Evolutionary conservation across 352 stramenopile genomes (phyloP), one percentile per base, ranked within the genome.

Genomic region (Thalassiosira mediterranea): DNA sequence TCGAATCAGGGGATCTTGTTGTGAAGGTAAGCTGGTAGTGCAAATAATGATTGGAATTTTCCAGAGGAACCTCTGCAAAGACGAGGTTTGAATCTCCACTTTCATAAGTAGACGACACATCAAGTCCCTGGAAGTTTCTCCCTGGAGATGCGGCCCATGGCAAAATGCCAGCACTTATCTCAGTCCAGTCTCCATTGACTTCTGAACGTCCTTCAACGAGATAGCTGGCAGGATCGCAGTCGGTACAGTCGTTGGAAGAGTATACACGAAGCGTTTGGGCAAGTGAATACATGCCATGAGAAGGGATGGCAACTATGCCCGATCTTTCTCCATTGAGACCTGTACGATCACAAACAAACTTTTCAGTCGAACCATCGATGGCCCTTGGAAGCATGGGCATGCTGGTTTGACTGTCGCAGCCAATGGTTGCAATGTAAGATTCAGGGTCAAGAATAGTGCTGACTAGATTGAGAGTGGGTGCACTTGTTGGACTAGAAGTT

Each of bases 201-300:
- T 42, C 34, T 13, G 34, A 42, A 13, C 44, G 44, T 25, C 44
- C 44, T n/a, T 53, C 44, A 23, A 53, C 5, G 15, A 28, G 4
- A n/a, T 29, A 53, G 44, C 44, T 23, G 44, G 19, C 48, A 23
- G 72, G 72, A 26, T 80, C 72, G 37, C 54, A 66, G 21, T 28
- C 37, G n/a, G 64, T 23, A 32, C 63, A 51, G 23, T 71, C 52
- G 44, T 67, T 75, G 10, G 54, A 46, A 11, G 21, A 66, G 26
- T 80, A 80, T 32, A 80, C 23, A 15, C 72, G 72, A 47, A 80
- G 37, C 3, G 48, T 63, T 21, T 54, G 59, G 1, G 64, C 72
- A 4, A 74, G 44, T 25, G 72, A 66, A 34, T 60, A 29, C 21
- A 11, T 13, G 7, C 42, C 31, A 59, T 80, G 72, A 23, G 72